Evolutionary conservation across 2,329 filamentous ascomycete species (phyloP).

Genomic region (Fusarium cyanostomum): DNA sequence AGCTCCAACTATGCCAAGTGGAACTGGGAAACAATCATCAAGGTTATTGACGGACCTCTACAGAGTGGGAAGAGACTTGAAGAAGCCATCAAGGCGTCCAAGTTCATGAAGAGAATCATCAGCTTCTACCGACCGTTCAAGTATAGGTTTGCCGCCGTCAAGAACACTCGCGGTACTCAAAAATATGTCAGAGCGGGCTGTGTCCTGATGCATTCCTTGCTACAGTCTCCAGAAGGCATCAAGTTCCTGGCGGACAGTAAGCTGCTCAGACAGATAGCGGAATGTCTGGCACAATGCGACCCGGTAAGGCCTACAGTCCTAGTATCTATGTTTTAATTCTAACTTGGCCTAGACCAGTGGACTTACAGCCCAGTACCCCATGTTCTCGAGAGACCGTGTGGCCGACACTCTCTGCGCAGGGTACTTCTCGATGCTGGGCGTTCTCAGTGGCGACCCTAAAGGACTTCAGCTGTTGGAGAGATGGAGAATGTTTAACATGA

Average conservation of each 20-base stretch:
- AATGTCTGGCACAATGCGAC: conserved; percentile 95
- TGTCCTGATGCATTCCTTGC: conserved; percentile 83
- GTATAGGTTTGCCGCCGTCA: conserved; percentile 89
- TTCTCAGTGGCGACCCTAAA: conserved; percentile 81
- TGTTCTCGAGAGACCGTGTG: conserved; percentile 88
- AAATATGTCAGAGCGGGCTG: conserved; percentile 93
- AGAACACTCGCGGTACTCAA: conserved; percentile 91
- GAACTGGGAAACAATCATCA: conserved; percentile 95
- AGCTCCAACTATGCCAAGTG: conserved; percentile 94
- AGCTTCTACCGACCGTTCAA: conserved; percentile 98
- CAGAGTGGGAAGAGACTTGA: conserved; percentile 91
- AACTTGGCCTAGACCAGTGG: conserved; percentile 65
- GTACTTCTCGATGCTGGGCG: conserved; percentile 92
- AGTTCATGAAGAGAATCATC: conserved; percentile 93
- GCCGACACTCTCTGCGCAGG: conserved; percentile 88
- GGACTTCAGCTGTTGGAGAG: conserved; percentile 91
- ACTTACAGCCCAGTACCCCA: conserved; percentile 81
- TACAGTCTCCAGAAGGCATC: conserved; percentile 86
- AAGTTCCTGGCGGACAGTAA: conserved; percentile 92
- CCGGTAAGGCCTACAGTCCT: conserved; percentile 63
- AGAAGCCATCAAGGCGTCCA: conserved; percentile 92
- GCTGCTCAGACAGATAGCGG: conserved; percentile 89
- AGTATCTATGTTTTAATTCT: conserved; percentile 24
- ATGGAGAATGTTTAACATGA: conserved; percentile 99
- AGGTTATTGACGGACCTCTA: conserved; percentile 90